Evolutionary conservation across 140 eudicot species (phyloP).

Genomic region (Cichorium intybus): DNA sequence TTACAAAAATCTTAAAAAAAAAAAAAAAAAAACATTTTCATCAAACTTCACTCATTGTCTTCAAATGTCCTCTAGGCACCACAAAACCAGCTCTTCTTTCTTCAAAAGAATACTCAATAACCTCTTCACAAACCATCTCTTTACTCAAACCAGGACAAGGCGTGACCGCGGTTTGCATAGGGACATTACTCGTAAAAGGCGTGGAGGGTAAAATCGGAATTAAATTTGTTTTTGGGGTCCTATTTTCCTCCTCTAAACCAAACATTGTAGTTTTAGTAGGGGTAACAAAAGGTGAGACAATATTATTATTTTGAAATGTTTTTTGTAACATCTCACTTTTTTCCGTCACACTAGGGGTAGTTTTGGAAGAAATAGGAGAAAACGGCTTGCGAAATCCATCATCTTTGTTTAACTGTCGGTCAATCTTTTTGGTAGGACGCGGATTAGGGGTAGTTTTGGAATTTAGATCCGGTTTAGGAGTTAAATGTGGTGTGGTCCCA

Average conservation of each 20-base stretch:
- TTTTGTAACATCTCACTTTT: constrained; percentile 42
- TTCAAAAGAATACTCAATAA: constrained; percentile 79
- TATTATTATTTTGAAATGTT: constrained; percentile 31
- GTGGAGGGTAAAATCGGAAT: constrained; percentile 47
- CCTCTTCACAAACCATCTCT: constrained; percentile 48
- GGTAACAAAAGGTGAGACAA: constrained; percentile 37
- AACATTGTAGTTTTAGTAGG: constrained; percentile 47
- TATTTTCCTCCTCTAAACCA: constrained; percentile 58
- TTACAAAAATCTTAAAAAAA: not conserved
- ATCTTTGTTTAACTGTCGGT: constrained; percentile 37
- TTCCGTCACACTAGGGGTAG: constrained; percentile 40
- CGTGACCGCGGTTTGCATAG: constrained; percentile 67
- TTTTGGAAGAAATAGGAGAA: constrained; percentile 68
- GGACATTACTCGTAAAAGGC: constrained; percentile 50
- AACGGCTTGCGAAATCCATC: constrained; percentile 74
- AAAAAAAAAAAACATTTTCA: not conserved
- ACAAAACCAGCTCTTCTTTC: constrained; percentile 86
- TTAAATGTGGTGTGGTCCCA: constrained; percentile 54
- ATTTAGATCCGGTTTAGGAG: constrained; percentile 60
- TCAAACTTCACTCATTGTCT: constrained; percentile 35
- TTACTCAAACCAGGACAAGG: constrained; percentile 41
- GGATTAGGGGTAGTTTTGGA: constrained; percentile 70
- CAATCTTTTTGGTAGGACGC: constrained; percentile 52
- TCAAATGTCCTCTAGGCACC: constrained; percentile 44
- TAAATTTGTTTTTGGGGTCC: constrained; percentile 49